These are phyloP conservation scores for Anthracocystis panici-leucophaei DNA, from an alignment of 1,284 basidiomycete species.

Conservation along the genomic window DNA sequence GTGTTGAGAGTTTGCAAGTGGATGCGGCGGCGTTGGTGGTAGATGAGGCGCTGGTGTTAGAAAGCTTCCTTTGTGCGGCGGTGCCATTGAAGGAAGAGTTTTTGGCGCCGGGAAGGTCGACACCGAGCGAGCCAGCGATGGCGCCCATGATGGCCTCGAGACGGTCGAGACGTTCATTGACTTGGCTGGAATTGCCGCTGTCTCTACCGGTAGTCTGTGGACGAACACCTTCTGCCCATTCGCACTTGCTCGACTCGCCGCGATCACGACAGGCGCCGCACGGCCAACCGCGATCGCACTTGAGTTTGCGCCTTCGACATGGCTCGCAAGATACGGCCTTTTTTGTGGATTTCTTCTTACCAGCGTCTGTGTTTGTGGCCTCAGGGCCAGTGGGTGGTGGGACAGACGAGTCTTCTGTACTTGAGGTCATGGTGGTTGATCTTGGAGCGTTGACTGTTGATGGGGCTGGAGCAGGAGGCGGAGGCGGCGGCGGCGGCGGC, in stretches of 20 bases:
- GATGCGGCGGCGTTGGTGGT: slow-evolving; percentile 11
- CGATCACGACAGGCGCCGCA: slow-evolving; percentile 57
- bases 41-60: slow-evolving; percentile 21
- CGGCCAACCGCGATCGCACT: slow-evolving; percentile 60
- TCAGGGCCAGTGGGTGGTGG: slow-evolving; percentile 1
- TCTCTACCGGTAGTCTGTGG: slow-evolving; percentile 58
- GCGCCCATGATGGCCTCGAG: slow-evolving; percentile 57
- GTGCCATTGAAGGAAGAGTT: neutral
- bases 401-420: slow-evolving; percentile 6
- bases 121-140: slow-evolving; percentile 47
- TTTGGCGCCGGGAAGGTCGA: slow-evolving; percentile 34
- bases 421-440: slow-evolving; percentile 27
- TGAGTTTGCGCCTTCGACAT: slow-evolving; percentile 63
- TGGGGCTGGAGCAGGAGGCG: neutral
- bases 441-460: neutral
- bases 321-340: slow-evolving; percentile 65
- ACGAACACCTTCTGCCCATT: slow-evolving; percentile 61
- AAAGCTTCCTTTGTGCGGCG: slow-evolving; percentile 22
- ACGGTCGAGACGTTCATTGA: slow-evolving; percentile 53
- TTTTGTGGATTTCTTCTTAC: slow-evolving; percentile 55
- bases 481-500: neutral
- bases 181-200: slow-evolving; percentile 24
- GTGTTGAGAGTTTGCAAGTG: slow-evolving; percentile 41
- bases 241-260: slow-evolving; percentile 57
- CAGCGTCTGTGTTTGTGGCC: slow-evolving; percentile 13